Base-by-base conservation (phyloP, 2,329 filamentous ascomycete species). In the Chaetomium olivaceum region DNA sequence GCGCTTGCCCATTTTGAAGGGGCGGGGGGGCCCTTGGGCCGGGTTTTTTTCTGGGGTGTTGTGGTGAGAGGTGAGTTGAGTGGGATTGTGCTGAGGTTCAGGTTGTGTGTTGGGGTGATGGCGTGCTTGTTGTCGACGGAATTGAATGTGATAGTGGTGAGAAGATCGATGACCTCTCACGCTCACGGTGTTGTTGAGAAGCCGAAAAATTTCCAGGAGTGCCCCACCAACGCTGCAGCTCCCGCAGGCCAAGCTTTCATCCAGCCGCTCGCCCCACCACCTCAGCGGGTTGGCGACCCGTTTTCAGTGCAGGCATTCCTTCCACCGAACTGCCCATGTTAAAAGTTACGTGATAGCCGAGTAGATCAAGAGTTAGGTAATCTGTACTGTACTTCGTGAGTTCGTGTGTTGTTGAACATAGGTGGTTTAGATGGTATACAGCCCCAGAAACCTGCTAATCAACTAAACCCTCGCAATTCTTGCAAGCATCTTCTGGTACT, bases 1-100 rank as follows among this genome's bases (percentile, higher is more conserved):
- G 16, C 83, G 77, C 75, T 84, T 84, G 61, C 81, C 82, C 73
- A 82, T 81, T 78, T 56, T 71, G 67, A 59, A 12, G 33, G 33
- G 55, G 36, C 46, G 46, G 14, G 43, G 46, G n/a, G 57, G 56
- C 48, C 66, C 23, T 25, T 23, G 5, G 56, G 56, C 63, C 60
- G 9, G 48, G n/a, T 31, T 8, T 12, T 12, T 36, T 16, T 59
- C 21, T 46, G 21, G n/a, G 16, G 27, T 11, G 29, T 19, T 51
- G 19, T 11, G 27, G 52, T 27, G 56, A 58, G 11, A 58, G 11
- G 23, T 23, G n/a, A 29, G 16, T 29, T 31, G n/a, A n/a, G 16
- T 39, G 12, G 8, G 46, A 19, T 48, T 7, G 46, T 23, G 46
- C 2, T 19, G 4, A 12, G 21, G 4, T 23, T 48, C 3, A 3